Evolutionary conservation across 2,329 filamentous ascomycete species (phyloP), one percentile per base, ranked within the genome.

Genomic region (Chalara sp.): DNA sequence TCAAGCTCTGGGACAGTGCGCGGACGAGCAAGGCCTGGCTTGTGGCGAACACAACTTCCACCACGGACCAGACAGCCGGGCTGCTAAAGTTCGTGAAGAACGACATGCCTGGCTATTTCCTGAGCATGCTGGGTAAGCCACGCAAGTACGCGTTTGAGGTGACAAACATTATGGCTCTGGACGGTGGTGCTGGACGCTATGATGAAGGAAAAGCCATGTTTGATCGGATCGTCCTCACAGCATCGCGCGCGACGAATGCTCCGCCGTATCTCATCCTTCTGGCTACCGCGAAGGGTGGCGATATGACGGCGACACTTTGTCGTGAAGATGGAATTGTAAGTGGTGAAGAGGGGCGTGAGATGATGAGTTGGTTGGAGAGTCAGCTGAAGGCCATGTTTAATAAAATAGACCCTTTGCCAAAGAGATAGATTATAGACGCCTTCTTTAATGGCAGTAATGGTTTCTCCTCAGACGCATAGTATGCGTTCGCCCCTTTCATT

Each of bases 111-210:
- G 57, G 59, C 1, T 73, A 69, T 53, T 74, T 72, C 56, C 53
- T 58, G 4, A 58, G 61, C 1, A 72, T 72, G 56, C 59, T 78
- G 12, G 76, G 76, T 1, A 61, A 66, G 48, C 57, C 64, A 10
- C 69, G 76, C 7, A 61, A 66, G 2, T 57, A 58, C 3, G 72
- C 74, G 1, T 81, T 76, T 72, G 73, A 75, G 53, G 58, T 81
- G 6, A 78, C 75, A 53, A 83, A 81, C 58, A 55, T 80, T 12
- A 78, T 79, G 1, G 66, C 68, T 30, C 57, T 76, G 13, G 58
- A 64, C 53, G 56, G 58, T 29, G 55, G 53, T 4, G 31, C 47
- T 29, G 47, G 47, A 6, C 41, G 12, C n/a, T 37, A 30, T 29
- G 47, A 11, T 28, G 42, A 31, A 21, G 39, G 32, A 13, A 53